phyloP scores from a whole-genome alignment of 2,329 filamentous ascomycete species.

The Sporothrix luriei region DNA sequence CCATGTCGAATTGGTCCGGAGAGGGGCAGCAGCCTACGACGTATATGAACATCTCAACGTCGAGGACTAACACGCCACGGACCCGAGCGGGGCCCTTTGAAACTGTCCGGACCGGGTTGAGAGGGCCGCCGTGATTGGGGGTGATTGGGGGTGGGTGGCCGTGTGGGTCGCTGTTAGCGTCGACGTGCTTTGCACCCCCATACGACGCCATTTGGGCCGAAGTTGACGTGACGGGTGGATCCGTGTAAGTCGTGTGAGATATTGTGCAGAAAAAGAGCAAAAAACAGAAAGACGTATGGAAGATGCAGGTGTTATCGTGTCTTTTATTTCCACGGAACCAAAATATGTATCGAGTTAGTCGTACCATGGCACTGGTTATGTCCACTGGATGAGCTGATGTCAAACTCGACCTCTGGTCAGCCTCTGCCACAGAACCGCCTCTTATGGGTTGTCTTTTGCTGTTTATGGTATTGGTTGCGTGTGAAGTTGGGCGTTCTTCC shows the following conservation, averaged over 20 bases:
- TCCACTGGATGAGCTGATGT: no score
- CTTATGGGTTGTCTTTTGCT: no score
- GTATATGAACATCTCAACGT: no score
- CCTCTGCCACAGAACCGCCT: neutral
- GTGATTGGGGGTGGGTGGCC: neutral
- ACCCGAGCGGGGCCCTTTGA: neutral
- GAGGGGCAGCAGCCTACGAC: no score
- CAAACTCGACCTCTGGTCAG: neutral
- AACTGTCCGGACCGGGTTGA: conserved; percentile 6
- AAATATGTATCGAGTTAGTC: no score
- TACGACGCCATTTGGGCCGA: neutral
- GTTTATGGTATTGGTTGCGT: no score
- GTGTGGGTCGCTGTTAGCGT: conserved; percentile 9
- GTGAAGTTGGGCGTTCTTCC: no score
- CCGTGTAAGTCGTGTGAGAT: no score
- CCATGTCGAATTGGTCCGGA: conserved; percentile 14
- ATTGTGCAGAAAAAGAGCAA: neutral
- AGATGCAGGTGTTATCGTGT: no score
- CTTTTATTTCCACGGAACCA: no score
- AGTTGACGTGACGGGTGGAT: conserved; percentile 3
- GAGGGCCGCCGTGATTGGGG: neutral
- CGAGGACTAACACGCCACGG: neutral
- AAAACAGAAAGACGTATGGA: neutral
- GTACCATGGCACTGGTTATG: no score
- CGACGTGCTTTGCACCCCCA: conserved; percentile 17